These are phyloP conservation scores for Balansia obtecta DNA, from an alignment of 2,329 filamentous ascomycete species.

Conservation along the genomic window DNA sequence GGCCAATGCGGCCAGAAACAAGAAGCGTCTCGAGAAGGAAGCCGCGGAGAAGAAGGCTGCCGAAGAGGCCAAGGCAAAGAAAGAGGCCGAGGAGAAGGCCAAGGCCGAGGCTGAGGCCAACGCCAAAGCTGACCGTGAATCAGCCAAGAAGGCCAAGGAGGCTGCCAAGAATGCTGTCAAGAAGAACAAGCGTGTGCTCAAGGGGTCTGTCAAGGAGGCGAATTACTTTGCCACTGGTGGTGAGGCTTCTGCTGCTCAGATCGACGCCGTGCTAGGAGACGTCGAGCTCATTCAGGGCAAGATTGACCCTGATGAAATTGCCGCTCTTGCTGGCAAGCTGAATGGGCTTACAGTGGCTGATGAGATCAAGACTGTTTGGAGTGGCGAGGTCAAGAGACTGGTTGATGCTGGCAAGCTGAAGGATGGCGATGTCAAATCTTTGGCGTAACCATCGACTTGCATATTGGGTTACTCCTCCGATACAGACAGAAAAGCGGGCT, in stretches of 20 bases:
- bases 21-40: conserved; percentile 82
- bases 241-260: conserved; percentile 60
- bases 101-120: conserved; percentile 75
- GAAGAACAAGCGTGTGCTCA: conserved; percentile 99
- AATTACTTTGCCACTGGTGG: conserved; percentile 81
- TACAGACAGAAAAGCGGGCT: neutral
- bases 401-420: conserved; percentile 75
- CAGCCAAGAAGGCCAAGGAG: conserved; percentile 93
- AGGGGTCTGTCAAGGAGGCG: conserved; percentile 87
- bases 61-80: conserved; percentile 74
- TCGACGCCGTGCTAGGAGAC: conserved; percentile 73
- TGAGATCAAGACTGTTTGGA: conserved; percentile 79
- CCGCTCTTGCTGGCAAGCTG: conserved; percentile 68
- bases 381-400: conserved; percentile 64
- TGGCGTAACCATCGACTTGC: conserved; percentile 24
- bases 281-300: conserved; percentile 80
- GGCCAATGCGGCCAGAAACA: conserved; percentile 89
- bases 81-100: conserved; percentile 69
- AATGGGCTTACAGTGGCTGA: conserved; percentile 64
- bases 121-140: conserved; percentile 73
- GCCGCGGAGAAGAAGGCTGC: conserved; percentile 77
- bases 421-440: conserved; percentile 64
- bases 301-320: conserved; percentile 85
- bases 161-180: conserved; percentile 97
- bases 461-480: neutral